Evolutionary conservation across 1,139 yeast species (phyloP).

Genomic region (Yamadazyma trypodendri): DNA sequence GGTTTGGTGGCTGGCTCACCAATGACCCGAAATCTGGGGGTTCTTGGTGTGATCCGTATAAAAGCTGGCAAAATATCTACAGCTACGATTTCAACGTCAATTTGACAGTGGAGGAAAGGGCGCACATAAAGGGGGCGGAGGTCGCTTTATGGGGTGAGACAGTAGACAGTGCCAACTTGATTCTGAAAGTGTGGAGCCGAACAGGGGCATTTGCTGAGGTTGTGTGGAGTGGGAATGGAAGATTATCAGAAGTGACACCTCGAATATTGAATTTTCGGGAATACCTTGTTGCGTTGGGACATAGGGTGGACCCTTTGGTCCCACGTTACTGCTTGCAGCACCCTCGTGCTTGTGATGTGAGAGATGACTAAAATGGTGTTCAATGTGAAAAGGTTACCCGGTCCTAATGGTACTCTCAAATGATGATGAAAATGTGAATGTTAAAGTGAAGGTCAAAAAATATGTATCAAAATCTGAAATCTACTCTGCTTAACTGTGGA

Average conservation of each 20-base stretch:
- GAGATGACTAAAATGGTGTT: not conserved
- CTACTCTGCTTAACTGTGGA: no score
- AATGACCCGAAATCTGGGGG: conserved; percentile 46
- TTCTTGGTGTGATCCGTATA: conserved; percentile 53
- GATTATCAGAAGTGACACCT: conserved; percentile 35
- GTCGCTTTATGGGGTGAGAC: conserved; percentile 49
- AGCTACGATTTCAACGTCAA: conserved; percentile 35
- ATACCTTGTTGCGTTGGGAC: conserved; percentile 38
- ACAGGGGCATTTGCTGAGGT: conserved; percentile 49
- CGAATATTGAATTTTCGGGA: conserved; percentile 47
- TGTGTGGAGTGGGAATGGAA: conserved; percentile 44
- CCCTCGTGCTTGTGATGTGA: conserved; percentile 41
- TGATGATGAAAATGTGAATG: no score
- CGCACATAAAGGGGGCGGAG: conserved; percentile 44
- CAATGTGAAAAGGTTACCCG: no score
- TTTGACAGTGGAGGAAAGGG: conserved; percentile 32
- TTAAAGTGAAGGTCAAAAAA: no score
- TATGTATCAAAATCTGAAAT: no score
- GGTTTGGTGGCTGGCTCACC: conserved; percentile 43
- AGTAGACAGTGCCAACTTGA: conserved; percentile 36
- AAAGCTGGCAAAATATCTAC: conserved; percentile 46
- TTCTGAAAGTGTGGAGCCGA: conserved; percentile 49
- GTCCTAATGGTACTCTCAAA: no score
- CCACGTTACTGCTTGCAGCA: conserved; percentile 41
- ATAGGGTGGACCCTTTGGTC: conserved; percentile 38